Base-by-base conservation (phyloP, 441 rosid genomes). In the Eugenia klotzschiana region DNA sequence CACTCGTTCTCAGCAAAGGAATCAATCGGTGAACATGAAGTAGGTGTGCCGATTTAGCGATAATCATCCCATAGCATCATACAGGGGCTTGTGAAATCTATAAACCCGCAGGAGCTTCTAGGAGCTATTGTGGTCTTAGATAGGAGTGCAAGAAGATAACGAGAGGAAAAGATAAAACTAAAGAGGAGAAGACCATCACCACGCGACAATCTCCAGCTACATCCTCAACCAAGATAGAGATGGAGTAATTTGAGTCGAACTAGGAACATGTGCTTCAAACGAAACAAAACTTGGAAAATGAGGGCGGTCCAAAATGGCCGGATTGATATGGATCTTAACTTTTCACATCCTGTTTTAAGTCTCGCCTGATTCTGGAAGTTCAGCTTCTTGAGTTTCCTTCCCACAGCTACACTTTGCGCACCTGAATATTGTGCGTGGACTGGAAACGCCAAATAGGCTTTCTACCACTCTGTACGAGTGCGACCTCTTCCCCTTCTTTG, bases 361-460 rank as follows among this genome's bases (percentile, higher is more conserved):
- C n/a, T 69, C 15, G 25, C 15, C 46, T 20, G 77, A 55, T 40
- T 69, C 46, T 20, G 77, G 77, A 69, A 37, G 77, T 69, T 33
- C 12, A n/a, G 77, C 77, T 37, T 69, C 77, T 69, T 69, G 25
- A 69, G 77, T 37, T 69, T 69, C 77, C 49, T 69, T 73, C 29
- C 51, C 64, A 23, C 25, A 73, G 81, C 88, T 93, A 95, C 41
- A 93, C 99, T 91, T 91, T 91, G 58, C 97, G 93, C 86, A 97
- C 98, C 91, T 97, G 98, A 87, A 94, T 95, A 88, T 94, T 96
- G 87, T 96, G 99, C 7, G 98, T 96, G 51, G 99, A 94, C 74
- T 94, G 98, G 88, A 92, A 93, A 84, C 98, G 91, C 98, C 98
- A 97, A 87, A 97, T 97, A 80, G 98, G 98, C 84, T 93, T 93